Evolutionary conservation across 176 grass and related monocot genomes (phyloP).

Genomic region (Pontederia crassipes): DNA sequence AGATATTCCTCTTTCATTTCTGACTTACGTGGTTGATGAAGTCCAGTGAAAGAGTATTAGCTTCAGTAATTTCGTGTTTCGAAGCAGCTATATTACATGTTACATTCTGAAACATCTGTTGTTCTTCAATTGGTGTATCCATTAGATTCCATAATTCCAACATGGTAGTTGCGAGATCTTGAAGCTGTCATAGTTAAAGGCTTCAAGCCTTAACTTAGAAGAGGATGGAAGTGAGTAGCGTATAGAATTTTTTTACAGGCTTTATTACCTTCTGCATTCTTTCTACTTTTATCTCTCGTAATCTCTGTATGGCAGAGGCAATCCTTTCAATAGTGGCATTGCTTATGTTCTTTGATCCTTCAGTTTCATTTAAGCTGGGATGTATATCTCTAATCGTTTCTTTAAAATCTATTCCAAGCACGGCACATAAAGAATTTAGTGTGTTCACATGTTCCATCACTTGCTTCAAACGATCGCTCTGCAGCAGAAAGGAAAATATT

Average conservation of each 20-base stretch:
- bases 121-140: conserved; percentile 93
- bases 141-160: conserved; percentile 86
- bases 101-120: conserved; percentile 60
- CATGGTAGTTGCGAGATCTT: conserved; percentile 63
- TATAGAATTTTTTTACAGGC: background rate
- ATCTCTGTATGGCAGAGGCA: conserved; percentile 32
- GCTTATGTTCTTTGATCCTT: conserved; percentile 21
- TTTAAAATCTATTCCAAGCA: conserved; percentile 48
- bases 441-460: conserved; percentile 32
- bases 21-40: conserved; percentile 38
- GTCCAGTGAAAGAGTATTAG: conserved; percentile 43
- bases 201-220: background rate
- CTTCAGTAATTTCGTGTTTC: conserved; percentile 69
- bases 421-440: conserved; percentile 35
- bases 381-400: conserved; percentile 13
- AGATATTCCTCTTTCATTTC: background rate
- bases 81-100: conserved; percentile 88
- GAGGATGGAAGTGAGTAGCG: background rate
- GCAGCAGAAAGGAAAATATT: conserved; percentile 12
- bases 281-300: conserved; percentile 44
- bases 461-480: conserved; percentile 48
- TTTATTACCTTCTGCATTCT: conserved; percentile 49
- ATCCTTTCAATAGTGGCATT: conserved; percentile 33
- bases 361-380: conserved; percentile 7
- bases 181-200: conserved; percentile 39